These are phyloP conservation scores for Pythium folliculosum DNA, from an alignment of 352 stramenopile genomes.

Conservation along the genomic window DNA sequence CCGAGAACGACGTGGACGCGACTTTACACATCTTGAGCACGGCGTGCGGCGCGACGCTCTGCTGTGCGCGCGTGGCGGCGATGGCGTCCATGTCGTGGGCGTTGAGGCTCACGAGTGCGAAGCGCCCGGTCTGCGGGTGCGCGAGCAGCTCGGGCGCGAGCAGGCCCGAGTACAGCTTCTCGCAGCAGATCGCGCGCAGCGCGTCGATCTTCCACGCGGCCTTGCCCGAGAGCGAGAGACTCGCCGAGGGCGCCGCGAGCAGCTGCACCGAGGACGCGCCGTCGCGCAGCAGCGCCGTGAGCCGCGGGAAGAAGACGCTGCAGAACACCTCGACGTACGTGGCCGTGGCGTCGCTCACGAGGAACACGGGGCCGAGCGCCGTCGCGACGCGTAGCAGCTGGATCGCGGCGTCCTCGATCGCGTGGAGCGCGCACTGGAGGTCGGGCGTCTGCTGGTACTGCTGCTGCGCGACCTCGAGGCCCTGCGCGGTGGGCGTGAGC, in stretches of 20 bases:
- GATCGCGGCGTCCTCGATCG: slow-evolving; percentile 22
- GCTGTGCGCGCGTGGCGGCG: slow-evolving; percentile 11
- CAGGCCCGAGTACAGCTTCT: slow-evolving; percentile 21
- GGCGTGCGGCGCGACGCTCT: slow-evolving; percentile 22
- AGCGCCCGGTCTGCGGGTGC: slow-evolving; percentile 20
- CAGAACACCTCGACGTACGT: slow-evolving; percentile 27
- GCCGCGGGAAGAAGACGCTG: slow-evolving; percentile 24
- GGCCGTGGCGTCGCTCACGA: slow-evolving; percentile 25
- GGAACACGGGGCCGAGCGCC: slow-evolving; percentile 21
- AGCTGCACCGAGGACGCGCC: slow-evolving; percentile 19
- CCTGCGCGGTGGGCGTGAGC: slow-evolving; percentile 19
- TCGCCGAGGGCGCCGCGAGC: slow-evolving; percentile 5
- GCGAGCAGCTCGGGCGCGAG: slow-evolving; percentile 20
- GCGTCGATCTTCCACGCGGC: slow-evolving; percentile 19
- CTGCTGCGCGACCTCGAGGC: slow-evolving; percentile 24
- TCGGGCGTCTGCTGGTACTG: slow-evolving; percentile 30
- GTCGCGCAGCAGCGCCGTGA: slow-evolving; percentile 21
- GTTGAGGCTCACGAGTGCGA: slow-evolving; percentile 20
- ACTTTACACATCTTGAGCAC: slow-evolving; percentile 26
- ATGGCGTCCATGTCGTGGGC: slow-evolving; percentile 26
- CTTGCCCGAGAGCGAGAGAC: slow-evolving; percentile 15
- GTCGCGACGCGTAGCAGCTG: slow-evolving; percentile 23
- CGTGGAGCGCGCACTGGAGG: slow-evolving; percentile 20
- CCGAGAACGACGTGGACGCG: slow-evolving; percentile 18
- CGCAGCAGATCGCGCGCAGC: slow-evolving; percentile 15